These are phyloP conservation scores for Arachis stenosperma DNA, from an alignment of 306 rosid genomes.

Conservation along the genomic window DNA sequence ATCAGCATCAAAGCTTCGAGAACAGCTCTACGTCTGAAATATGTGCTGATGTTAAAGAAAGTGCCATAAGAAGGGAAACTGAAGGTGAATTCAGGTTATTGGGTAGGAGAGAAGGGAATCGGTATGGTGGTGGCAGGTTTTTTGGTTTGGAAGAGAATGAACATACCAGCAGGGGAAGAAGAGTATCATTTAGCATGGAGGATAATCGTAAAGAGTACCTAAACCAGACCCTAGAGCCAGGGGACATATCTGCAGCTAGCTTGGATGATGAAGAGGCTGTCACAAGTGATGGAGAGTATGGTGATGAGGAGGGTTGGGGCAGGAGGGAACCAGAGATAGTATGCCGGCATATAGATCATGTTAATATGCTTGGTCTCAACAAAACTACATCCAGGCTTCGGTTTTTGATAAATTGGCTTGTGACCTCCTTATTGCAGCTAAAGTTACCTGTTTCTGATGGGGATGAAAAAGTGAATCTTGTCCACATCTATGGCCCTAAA, in stretches of 20 bases:
- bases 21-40: constrained; percentile 63
- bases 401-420: constrained; percentile 92
- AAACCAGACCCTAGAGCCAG: constrained; percentile 56
- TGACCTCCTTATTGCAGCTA: constrained; percentile 83
- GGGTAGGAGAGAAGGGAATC: constrained; percentile 82
- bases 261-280: constrained; percentile 73
- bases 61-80: constrained; percentile 95
- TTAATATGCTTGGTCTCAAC: constrained; percentile 85
- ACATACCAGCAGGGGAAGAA: constrained; percentile 60
- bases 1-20: constrained; percentile 52
- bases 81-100: constrained; percentile 92
- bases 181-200: constrained; percentile 86
- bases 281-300: constrained; percentile 77
- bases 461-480: constrained; percentile 56
- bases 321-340: constrained; percentile 75
- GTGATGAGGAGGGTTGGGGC: constrained; percentile 60
- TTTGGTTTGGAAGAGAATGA: constrained; percentile 83
- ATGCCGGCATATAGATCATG: constrained; percentile 80
- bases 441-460: constrained; percentile 61
- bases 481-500: constrained; percentile 90
- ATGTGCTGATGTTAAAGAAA: constrained; percentile 68
- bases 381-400: constrained; percentile 86
- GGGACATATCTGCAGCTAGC: constrained; percentile 69
- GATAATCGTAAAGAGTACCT: constrained; percentile 62
- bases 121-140: constrained; percentile 68